These are phyloP conservation scores for Aspergillus steynii DNA, from an alignment of 495 filamentous ascomycete species.

Conservation along the genomic window DNA sequence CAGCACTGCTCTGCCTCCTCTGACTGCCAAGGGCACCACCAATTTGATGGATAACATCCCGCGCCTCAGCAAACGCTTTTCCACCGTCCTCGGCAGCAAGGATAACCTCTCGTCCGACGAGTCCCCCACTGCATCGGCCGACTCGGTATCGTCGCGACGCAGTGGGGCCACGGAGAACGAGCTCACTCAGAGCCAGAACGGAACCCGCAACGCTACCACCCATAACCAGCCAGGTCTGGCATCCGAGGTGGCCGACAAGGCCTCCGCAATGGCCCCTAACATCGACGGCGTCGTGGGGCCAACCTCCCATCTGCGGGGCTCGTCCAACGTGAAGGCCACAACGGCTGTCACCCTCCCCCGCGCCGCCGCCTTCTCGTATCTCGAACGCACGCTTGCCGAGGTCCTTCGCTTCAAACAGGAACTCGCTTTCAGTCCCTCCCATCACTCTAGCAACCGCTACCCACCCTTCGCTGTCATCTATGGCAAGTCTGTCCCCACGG, in stretches of 20 bases:
- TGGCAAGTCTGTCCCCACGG: slow-evolving; percentile 82
- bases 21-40: slow-evolving; percentile 28
- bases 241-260: slow-evolving; percentile 19
- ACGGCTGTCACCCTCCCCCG: slow-evolving; percentile 51
- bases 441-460: slow-evolving; percentile 67
- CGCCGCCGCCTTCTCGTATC: slow-evolving; percentile 64
- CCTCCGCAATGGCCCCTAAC: slow-evolving; percentile 16
- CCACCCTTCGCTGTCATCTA: slow-evolving; percentile 86
- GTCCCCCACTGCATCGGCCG: neutral
- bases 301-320: slow-evolving; percentile 28
- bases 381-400: slow-evolving; percentile 71
- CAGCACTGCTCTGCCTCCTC: slow-evolving; percentile 55
- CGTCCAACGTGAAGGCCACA: slow-evolving; percentile 33
- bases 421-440: slow-evolving; percentile 58
- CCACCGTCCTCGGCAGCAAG: slow-evolving; percentile 26
- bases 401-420: slow-evolving; percentile 73
- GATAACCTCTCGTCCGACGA: slow-evolving; percentile 23
- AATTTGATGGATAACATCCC: slow-evolving; percentile 50
- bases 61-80: slow-evolving; percentile 40
- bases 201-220: neutral
- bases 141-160: neutral
- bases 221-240: slow-evolving; percentile 5
- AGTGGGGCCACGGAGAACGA: neutral
- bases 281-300: slow-evolving; percentile 43
- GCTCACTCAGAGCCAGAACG: slow-evolving; percentile 22